Evolutionary conservation across 495 filamentous ascomycete species (phyloP).

Genomic region (Aspergillus olivimuriae): DNA sequence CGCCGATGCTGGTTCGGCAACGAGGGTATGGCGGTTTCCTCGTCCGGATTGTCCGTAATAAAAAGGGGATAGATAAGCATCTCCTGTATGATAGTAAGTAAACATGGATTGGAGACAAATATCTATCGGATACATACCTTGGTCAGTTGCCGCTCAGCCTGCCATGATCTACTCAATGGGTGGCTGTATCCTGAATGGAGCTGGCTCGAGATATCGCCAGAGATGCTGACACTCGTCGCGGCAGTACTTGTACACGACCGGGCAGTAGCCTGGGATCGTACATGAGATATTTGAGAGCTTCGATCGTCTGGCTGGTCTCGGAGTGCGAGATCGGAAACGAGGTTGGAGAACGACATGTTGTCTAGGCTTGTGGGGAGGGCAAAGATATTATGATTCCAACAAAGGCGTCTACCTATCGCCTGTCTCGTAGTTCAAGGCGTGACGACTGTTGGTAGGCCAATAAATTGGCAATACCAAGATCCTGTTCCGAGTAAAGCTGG

Average conservation of each 20-base stretch:
- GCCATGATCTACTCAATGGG: constrained; percentile 85
- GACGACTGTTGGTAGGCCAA: too few relatives aligned
- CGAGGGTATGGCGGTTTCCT: constrained; percentile 84
- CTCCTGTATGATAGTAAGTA: constrained; percentile 47
- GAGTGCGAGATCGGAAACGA: constrained; percentile 80
- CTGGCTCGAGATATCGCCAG: constrained; percentile 89
- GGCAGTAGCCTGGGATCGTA: constrained; percentile 58
- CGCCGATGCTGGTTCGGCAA: constrained; percentile 82
- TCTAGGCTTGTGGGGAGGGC: too few relatives aligned
- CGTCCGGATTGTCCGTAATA: constrained; percentile 87
- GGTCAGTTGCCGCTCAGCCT: constrained; percentile 92
- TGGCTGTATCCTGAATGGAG: constrained; percentile 93
- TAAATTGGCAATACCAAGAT: too few relatives aligned
- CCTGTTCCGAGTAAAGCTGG: too few relatives aligned
- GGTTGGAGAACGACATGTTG: constrained; percentile 82
- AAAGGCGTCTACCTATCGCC: too few relatives aligned
- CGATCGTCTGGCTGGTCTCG: constrained; percentile 51
- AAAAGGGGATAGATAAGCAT: constrained; percentile 99
- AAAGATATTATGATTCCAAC: too few relatives aligned
- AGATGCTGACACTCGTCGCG: constrained; percentile 90
- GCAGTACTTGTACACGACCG: constrained; percentile 81
- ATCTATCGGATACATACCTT: constrained; percentile 55
- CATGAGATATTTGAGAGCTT: constrained; percentile 66
- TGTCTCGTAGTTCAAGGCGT: too few relatives aligned
- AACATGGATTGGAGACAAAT: not conserved